A percentile compares a stretch with the other conserved stretches of the same genome.
Evolutionary conservation across 2,329 filamentous ascomycete genomes (phyloP).

Genomic region (Fusarium sp.): DNA sequence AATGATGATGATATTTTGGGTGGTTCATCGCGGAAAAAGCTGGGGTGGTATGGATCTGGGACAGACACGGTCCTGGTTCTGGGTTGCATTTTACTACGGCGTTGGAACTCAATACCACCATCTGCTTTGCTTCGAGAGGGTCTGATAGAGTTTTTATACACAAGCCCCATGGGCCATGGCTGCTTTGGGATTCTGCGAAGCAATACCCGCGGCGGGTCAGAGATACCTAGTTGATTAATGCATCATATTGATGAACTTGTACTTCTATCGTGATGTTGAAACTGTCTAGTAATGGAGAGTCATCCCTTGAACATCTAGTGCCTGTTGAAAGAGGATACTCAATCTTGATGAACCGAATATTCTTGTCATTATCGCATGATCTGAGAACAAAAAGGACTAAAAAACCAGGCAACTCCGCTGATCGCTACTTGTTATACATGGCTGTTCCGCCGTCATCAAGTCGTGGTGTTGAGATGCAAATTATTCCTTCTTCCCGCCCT

Average conservation of each 20-base stretch:
- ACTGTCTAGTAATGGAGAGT: neutral
- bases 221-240: constrained; percentile 46
- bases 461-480: neutral
- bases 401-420: constrained; percentile 17
- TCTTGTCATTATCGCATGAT: constrained; percentile 20
- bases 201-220: constrained; percentile 37
- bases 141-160: constrained; percentile 37
- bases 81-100: constrained; percentile 45
- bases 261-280: neutral
- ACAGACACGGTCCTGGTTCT: constrained; percentile 35
- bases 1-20: constrained; percentile 41
- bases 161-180: constrained; percentile 8
- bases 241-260: constrained; percentile 39
- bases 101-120: constrained; percentile 45
- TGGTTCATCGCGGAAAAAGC: constrained; percentile 35
- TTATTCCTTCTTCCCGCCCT: constrained; percentile 23
- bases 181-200: constrained; percentile 40
- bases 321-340: neutral
- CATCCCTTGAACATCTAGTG: neutral
- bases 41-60: constrained; percentile 40
- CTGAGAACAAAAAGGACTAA: neutral
- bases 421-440: constrained; percentile 19
- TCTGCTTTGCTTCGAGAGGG: constrained; percentile 37
- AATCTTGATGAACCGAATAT: constrained; percentile 16
- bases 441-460: neutral